A percentile compares a stretch with the other conserved stretches of the same genome.
Evolutionary conservation across 1,284 basidiomycete genomes (phyloP).

Genomic region (Peniophora sp.): DNA sequence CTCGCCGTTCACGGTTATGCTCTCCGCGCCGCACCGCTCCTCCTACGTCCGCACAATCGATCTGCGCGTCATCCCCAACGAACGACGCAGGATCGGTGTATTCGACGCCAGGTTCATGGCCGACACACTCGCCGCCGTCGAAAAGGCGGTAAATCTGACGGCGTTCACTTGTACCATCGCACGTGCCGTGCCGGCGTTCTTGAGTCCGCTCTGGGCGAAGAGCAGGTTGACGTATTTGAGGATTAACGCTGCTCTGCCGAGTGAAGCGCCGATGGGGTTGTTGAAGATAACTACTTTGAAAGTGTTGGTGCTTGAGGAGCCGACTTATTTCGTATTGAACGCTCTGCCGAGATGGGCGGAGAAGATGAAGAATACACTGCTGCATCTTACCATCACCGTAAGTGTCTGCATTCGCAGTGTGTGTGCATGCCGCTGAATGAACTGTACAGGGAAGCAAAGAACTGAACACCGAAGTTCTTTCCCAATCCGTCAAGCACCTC

Average conservation of each 20-base stretch:
- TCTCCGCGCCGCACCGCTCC: slow-evolving; percentile 41
- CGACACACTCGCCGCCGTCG: slow-evolving; percentile 41
- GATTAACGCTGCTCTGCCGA: slow-evolving; percentile 39
- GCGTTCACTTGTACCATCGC: slow-evolving; percentile 45
- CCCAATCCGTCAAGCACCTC: slow-evolving; percentile 37
- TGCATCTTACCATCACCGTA: slow-evolving; percentile 50
- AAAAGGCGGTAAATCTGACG: slow-evolving; percentile 40
- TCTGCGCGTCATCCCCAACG: slow-evolving; percentile 25
- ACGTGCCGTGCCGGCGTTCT: slow-evolving; percentile 38
- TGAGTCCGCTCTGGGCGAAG: slow-evolving; percentile 37
- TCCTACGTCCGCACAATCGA: slow-evolving; percentile 55
- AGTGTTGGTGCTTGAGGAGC: slow-evolving; percentile 43
- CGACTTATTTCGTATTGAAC: slow-evolving; percentile 55
- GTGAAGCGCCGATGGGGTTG: slow-evolving; percentile 38
- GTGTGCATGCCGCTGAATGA: slow-evolving; percentile 3
- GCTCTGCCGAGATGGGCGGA: slow-evolving; percentile 47
- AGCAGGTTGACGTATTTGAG: slow-evolving; percentile 37
- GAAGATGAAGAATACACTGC: slow-evolving; percentile 32
- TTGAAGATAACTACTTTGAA: slow-evolving; percentile 32
- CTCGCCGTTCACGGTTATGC: slow-evolving; percentile 53
- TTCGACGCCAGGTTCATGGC: slow-evolving; percentile 40
- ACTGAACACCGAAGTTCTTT: slow-evolving; percentile 42
- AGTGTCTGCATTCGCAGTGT: too few species aligned
- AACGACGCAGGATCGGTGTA: slow-evolving; percentile 36
- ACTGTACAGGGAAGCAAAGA: slow-evolving; percentile 41